These are phyloP conservation scores for Zygosaccharomyces kombuchaensis DNA, from an alignment of 805 yeast species.

Conservation along the genomic window DNA sequence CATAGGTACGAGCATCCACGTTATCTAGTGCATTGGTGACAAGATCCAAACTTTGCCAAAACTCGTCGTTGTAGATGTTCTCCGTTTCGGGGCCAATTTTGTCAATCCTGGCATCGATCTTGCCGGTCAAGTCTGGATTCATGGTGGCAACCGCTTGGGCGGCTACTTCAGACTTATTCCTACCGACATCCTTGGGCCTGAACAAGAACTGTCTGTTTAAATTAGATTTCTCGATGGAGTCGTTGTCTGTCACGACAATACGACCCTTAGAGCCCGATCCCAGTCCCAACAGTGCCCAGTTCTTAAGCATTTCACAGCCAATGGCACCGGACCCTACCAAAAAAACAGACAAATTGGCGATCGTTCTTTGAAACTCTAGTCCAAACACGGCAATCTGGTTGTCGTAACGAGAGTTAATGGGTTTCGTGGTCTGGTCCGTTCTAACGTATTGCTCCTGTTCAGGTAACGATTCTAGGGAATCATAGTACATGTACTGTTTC, in stretches of 20 bases:
- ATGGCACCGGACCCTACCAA: conserved; percentile 97
- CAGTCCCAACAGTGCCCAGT: conserved; percentile 95
- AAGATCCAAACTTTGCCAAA: conserved; percentile 80
- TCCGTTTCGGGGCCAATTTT: conserved; percentile 95
- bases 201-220: conserved; percentile 94
- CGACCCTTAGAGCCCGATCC: conserved; percentile 89
- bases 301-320: conserved; percentile 97
- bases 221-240: conserved; percentile 91
- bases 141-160: conserved; percentile 75
- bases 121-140: conserved; percentile 80
- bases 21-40: conserved; percentile 97
- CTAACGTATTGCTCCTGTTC: conserved; percentile 51
- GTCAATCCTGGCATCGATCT: conserved; percentile 71
- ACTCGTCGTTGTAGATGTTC: conserved; percentile 72
- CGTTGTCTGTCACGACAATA: conserved; percentile 85
- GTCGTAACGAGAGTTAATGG: conserved; percentile 82
- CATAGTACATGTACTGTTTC: conserved; percentile 88
- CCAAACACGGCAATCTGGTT: conserved; percentile 96
- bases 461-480: conserved; percentile 89
- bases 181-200: conserved; percentile 92
- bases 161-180: conserved; percentile 85
- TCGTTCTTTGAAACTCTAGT: conserved; percentile 60
- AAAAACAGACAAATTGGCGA: conserved; percentile 77
- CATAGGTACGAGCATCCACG: conserved; percentile 96
- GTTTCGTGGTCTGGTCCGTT: conserved; percentile 66